These are phyloP conservation scores for Dictyostelium citrinum DNA, from an alignment of 78 protist species.

Conservation along the genomic window DNA sequence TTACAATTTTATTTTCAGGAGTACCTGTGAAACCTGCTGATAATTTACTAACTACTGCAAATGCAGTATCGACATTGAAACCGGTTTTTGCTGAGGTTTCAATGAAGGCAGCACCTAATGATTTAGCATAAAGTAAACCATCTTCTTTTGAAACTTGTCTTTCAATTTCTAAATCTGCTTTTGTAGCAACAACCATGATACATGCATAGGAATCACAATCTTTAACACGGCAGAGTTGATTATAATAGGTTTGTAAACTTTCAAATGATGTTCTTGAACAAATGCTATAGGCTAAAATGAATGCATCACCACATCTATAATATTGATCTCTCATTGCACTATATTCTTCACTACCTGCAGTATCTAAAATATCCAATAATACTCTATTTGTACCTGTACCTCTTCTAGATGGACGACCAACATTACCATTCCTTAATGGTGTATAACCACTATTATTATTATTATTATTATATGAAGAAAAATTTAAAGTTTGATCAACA, in stretches of 20 bases:
- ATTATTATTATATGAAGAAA: neutral
- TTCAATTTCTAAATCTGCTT: constrained; percentile 91
- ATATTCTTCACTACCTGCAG: constrained; percentile 97
- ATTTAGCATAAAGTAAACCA: constrained; percentile 67
- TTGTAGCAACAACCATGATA: constrained; percentile 91
- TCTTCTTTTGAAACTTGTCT: constrained; percentile 82
- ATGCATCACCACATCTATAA: constrained; percentile 66
- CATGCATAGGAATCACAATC: constrained; percentile 69
- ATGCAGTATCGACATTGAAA: constrained; percentile 80
- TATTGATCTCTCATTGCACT: constrained; percentile 86
- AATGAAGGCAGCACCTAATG: constrained; percentile 53
- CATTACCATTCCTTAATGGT: neutral
- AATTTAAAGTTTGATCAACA: neutral
- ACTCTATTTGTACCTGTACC: neutral
- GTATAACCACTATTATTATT: neutral
- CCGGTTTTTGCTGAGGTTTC: constrained; percentile 81
- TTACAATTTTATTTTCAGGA: constrained; percentile 34
- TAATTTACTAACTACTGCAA: constrained; percentile 65
- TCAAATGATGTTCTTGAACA: constrained; percentile 36
- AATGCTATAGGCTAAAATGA: constrained; percentile 71
- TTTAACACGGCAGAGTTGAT: neutral
- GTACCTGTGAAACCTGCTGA: neutral
- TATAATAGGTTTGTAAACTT: neutral
- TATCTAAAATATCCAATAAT: constrained; percentile 94
- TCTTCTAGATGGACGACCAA: neutral